phyloP scores from a whole-genome alignment of 495 filamentous ascomycete genomes.

The Neurospora discreta region DNA sequence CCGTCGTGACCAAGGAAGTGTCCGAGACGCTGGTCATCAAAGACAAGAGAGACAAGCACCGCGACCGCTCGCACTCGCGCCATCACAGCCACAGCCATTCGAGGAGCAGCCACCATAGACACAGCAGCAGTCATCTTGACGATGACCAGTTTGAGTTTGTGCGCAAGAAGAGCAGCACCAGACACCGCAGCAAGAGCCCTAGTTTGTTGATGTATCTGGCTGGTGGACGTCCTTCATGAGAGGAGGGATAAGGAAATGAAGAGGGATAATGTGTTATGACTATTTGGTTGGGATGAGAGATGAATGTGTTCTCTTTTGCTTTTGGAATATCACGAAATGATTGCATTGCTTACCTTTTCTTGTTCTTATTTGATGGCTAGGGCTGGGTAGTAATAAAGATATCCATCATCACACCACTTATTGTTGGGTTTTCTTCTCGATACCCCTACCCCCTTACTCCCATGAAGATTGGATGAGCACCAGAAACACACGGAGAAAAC shows the following conservation, averaged over 20 bases:
- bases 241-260: no score
- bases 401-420: neutral
- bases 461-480: neutral
- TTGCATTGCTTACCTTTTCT: neutral
- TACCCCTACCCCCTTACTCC: neutral
- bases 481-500: neutral
- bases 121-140: conserved; percentile 39
- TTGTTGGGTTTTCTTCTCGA: neutral
- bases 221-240: conserved; percentile 27
- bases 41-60: conserved; percentile 25
- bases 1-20: conserved; percentile 23
- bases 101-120: conserved; percentile 30
- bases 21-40: conserved; percentile 28
- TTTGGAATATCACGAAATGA: neutral
- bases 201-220: conserved; percentile 38
- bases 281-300: no score
- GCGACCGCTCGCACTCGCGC: conserved; percentile 21
- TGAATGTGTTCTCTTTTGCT: neutral
- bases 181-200: conserved; percentile 35
- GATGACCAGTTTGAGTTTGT: conserved; percentile 44
- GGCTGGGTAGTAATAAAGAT: neutral
- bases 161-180: conserved; percentile 44
- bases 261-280: no score
- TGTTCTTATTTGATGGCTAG: neutral
- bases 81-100: conserved; percentile 37